Evolutionary conservation across 2,329 filamentous ascomycete genomes (phyloP), one percentile per base, ranked within the genome.

Genomic region (Diplodia intermedia): DNA sequence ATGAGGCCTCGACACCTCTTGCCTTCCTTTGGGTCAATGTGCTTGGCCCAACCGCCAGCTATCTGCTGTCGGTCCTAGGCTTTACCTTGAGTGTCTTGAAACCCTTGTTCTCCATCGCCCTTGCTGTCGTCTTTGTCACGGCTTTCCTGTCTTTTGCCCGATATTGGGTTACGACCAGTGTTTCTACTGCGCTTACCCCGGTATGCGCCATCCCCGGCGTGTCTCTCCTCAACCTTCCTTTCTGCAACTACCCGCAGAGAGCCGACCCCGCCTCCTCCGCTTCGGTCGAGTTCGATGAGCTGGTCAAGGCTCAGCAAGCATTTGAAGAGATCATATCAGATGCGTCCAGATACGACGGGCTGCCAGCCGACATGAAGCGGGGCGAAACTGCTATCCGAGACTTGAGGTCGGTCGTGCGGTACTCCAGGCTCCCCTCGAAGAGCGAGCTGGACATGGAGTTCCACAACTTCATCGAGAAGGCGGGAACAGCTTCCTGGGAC

Each of bases 291-390:
- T 94, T 94, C 71, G 89, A 92, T 70, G 86, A 89, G 57, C 84
- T 96, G 26, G 90, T 95, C 83, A 84, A 84, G 20, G 86, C 91
- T 1, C 92, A 96, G 77, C 83, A 86, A n/a, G 85, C 89, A 33
- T 93, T 96, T 67, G 91, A 93, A 77, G 86, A 90, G 68, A 88
- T 95, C 0, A 80, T 95, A 4, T 87, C 91, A 71, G 86, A 88
- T 69, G 88, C 87, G 18, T 86, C 88, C 1, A 85, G 88, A 26
- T 87, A 89, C 1, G 86, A 89, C 1, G 88, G 87, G 1, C 80
- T 95, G 3, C 91, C 91, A 0, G 83, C 91, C 72, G 90, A 92
- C 72, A 93, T 95, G 88, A 94, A 93, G 80, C 86, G 88, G 11
- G 89, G 89, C 2, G 91, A 94, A 77, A 83, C 88, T 2, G 89